Percentiles rank a stretch among this genome's conserved stretches.
Evolutionary conservation across 768 basidiomycete species (phyloP).

Genomic region (Hortiboletus campestris): DNA sequence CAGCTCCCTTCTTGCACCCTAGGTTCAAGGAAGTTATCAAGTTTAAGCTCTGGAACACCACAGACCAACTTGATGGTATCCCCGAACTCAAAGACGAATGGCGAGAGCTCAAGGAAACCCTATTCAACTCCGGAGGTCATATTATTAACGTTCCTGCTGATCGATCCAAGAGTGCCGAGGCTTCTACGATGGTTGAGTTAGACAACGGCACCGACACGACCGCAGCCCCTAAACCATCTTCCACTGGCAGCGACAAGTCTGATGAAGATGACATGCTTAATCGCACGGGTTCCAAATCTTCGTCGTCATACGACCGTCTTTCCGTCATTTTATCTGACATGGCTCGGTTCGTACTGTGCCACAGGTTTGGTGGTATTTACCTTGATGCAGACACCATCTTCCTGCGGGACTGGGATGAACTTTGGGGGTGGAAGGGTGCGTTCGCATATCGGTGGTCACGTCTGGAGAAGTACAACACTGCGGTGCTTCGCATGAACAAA

Average conservation of each 20-base stretch:
- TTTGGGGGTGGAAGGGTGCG: constrained; percentile 96
- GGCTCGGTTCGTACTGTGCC: constrained; percentile 95
- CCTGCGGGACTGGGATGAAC: constrained; percentile 96
- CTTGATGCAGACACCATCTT: constrained; percentile 96
- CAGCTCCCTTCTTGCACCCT: constrained; percentile 89
- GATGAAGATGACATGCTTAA: constrained; percentile 62
- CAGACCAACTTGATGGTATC: constrained; percentile 90
- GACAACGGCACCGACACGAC: constrained; percentile 24
- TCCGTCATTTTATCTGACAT: constrained; percentile 95
- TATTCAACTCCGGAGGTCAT: constrained; percentile 88
- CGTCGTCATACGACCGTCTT: constrained; percentile 83
- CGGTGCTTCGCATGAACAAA: constrained; percentile 92
- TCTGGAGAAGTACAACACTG: constrained; percentile 92
- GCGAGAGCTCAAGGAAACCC: constrained; percentile 65
- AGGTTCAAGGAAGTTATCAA: constrained; percentile 90
- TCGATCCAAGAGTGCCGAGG: constrained; percentile 33
- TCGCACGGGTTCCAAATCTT: constrained; percentile 86
- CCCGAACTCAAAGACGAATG: constrained; percentile 90
- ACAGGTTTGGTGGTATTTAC: constrained; percentile 95
- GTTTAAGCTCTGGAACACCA: constrained; percentile 98
- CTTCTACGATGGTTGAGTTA: constrained; percentile 13
- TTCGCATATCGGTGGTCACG: constrained; percentile 98
- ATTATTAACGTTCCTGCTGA: constrained; percentile 62
- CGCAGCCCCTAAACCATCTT: constrained; percentile 16
- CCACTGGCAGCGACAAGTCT: constrained; percentile 28